phyloP scores from a whole-genome alignment of 495 filamentous ascomycete genomes.

The Xylaria nigripes region DNA sequence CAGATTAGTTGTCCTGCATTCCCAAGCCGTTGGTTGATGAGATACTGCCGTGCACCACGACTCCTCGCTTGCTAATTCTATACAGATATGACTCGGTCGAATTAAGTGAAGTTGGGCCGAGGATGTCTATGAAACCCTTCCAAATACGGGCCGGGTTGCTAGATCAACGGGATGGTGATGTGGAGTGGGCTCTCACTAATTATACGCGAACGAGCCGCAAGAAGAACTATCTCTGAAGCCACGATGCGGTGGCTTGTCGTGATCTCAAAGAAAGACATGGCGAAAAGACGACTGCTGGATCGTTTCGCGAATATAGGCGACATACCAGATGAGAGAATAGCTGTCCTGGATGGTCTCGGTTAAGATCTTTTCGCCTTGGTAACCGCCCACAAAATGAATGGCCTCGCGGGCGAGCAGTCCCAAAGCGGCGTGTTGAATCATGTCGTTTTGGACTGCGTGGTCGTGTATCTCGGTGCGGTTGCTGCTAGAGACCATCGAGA shows the following conservation, averaged over 20 bases:
- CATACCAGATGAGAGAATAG: slow-evolving; percentile 15
- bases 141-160: slow-evolving; percentile 89
- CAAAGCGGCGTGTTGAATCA: background rate
- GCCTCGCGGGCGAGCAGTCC: slow-evolving; percentile 9
- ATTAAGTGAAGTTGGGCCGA: slow-evolving; percentile 86
- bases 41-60: background rate
- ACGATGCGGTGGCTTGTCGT: background rate
- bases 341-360: slow-evolving; percentile 5
- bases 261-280: slow-evolving; percentile 9
- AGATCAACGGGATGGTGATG: slow-evolving; percentile 92
- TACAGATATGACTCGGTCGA: slow-evolving; percentile 69
- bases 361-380: slow-evolving; percentile 1
- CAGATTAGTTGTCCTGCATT: slow-evolving; percentile 49
- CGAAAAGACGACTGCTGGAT: slow-evolving; percentile 11
- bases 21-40: background rate
- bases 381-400: slow-evolving; percentile 7
- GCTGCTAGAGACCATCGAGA: background rate
- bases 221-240: slow-evolving; percentile 79
- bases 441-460: background rate
- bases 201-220: slow-evolving; percentile 88
- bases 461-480: background rate
- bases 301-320: slow-evolving; percentile 10
- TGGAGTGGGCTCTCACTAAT: slow-evolving; percentile 90
- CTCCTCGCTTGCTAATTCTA: background rate
- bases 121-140: slow-evolving; percentile 95